phyloP scores from a whole-genome alignment of 768 basidiomycete genomes.

The Trametes villosa region DNA sequence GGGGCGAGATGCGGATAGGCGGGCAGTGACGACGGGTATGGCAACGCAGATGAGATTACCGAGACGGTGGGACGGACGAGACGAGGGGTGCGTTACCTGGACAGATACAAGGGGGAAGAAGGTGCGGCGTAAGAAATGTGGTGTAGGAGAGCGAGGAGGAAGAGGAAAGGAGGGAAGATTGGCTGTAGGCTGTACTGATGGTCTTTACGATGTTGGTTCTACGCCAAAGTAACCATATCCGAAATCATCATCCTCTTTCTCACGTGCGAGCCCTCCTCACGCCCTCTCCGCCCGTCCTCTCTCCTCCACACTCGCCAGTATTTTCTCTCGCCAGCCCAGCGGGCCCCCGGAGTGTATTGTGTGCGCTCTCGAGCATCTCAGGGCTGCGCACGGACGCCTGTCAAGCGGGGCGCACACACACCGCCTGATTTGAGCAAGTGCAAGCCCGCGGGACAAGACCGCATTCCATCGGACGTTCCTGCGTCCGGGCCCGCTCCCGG shows the following conservation, averaged over 20 bases:
- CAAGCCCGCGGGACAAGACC: not conserved
- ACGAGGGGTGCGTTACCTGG: constrained; percentile 15
- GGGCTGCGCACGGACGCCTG: not conserved
- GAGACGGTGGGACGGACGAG: not conserved
- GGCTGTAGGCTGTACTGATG: constrained; percentile 25
- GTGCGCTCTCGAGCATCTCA: not conserved
- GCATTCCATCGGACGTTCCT: constrained; percentile 17
- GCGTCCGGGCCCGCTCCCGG: not conserved
- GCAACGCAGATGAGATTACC: constrained; percentile 19
- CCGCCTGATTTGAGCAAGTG: not conserved
- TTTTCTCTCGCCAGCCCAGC: not conserved
- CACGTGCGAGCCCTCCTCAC: constrained; percentile 22
- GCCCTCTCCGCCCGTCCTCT: not conserved
- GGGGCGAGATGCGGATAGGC: constrained; percentile 8
- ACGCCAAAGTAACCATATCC: constrained; percentile 27
- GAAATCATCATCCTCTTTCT: constrained; percentile 29
- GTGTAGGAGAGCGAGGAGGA: constrained; percentile 17
- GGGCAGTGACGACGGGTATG: constrained; percentile 14
- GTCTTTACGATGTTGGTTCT: constrained; percentile 25
- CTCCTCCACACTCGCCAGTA: not conserved
- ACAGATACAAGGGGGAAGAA: constrained; percentile 22
- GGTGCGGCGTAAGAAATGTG: constrained; percentile 15
- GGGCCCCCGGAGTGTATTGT: not conserved
- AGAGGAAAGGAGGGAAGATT: constrained; percentile 18
- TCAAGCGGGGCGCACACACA: not conserved